Conservation (phyloP, 345 rosid genomes). For the Salix arbutifolia region DNA sequence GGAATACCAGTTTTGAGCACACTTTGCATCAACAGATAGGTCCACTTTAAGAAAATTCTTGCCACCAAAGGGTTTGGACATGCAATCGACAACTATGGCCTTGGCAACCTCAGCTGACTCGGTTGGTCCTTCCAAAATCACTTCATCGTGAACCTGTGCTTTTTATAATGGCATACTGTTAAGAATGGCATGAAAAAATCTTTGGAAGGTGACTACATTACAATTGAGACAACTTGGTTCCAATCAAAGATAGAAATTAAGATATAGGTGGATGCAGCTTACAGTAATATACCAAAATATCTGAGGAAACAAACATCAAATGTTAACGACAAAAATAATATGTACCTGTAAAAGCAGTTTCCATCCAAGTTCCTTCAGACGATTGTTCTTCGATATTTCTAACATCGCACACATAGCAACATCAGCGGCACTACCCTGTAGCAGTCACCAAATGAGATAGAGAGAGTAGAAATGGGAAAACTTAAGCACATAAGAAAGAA, state of each 20-base stretch:
- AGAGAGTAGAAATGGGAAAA: background rate
- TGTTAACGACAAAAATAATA: background rate
- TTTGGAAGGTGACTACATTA: background rate
- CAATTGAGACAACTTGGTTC: background rate
- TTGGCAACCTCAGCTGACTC: conserved; percentile 83
- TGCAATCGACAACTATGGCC: conserved; percentile 79
- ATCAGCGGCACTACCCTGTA: conserved; percentile 98
- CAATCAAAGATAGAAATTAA: background rate
- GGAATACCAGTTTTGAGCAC: conserved; percentile 88
- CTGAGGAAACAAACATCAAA: background rate
- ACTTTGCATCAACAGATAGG: conserved; percentile 81
- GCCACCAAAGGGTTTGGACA: conserved; percentile 79
- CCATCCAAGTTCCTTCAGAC: conserved; percentile 78
- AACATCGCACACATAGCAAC: conserved; percentile 98
- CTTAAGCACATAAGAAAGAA: background rate
- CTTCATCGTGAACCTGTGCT: conserved; percentile 92
- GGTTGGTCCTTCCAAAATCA: conserved; percentile 90
- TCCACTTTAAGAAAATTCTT: conserved; percentile 72
- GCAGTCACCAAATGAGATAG: conserved; percentile 2
- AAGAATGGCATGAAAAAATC: background rate
- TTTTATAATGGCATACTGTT: background rate
- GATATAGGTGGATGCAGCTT: background rate
- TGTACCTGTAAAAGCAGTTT: conserved; percentile 80
- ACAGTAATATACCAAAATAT: background rate
- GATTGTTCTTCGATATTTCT: conserved; percentile 57